phyloP scores from a whole-genome alignment of 2,329 filamentous ascomycete genomes.

The Cadophora malorum region DNA sequence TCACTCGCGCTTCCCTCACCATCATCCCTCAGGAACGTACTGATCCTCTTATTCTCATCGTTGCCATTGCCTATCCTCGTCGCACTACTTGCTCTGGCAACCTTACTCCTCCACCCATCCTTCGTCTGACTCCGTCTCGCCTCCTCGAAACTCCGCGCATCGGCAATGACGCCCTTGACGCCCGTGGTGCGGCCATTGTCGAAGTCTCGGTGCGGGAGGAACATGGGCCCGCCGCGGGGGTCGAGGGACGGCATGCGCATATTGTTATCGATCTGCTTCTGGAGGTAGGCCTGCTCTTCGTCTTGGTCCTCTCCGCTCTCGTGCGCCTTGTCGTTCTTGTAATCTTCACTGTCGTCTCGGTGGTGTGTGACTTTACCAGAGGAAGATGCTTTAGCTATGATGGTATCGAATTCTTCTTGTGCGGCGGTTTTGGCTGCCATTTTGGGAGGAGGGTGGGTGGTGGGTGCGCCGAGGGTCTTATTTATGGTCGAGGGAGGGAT shows the following conservation, averaged over 20 bases:
- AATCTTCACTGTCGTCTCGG: slow-evolving; percentile 66
- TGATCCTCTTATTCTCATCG: slow-evolving; percentile 34
- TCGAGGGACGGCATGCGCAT: slow-evolving; percentile 69
- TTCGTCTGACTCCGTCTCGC: slow-evolving; percentile 54
- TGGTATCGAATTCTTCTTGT: slow-evolving; percentile 70
- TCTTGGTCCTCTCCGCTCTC: slow-evolving; percentile 55
- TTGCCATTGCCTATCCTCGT: slow-evolving; percentile 21
- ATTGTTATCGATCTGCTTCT: slow-evolving; percentile 62
- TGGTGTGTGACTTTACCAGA: slow-evolving; percentile 34
- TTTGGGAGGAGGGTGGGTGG: slow-evolving; percentile 28
- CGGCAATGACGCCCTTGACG: slow-evolving; percentile 86
- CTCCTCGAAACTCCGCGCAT: slow-evolving; percentile 78
- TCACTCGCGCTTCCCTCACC: slow-evolving; percentile 47
- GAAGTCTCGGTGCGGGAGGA: slow-evolving; percentile 67
- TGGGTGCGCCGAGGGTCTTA: slow-evolving; percentile 34
- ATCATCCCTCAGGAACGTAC: slow-evolving; percentile 40
- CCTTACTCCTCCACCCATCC: slow-evolving; percentile 46
- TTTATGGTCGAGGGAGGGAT: slow-evolving; percentile 19
- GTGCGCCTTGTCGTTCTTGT: slow-evolving; percentile 57
- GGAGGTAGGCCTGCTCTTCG: slow-evolving; percentile 49
- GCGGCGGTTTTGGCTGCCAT: slow-evolving; percentile 58
- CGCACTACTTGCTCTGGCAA: slow-evolving; percentile 57
- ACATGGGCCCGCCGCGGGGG: slow-evolving; percentile 54
- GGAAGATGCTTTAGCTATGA: slow-evolving; percentile 62
- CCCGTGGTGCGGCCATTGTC: slow-evolving; percentile 76